Evolutionary conservation across 1,284 basidiomycete genomes (phyloP), one percentile per base, ranked within the genome.

Genomic region (Moesziomyces antarcticus): DNA sequence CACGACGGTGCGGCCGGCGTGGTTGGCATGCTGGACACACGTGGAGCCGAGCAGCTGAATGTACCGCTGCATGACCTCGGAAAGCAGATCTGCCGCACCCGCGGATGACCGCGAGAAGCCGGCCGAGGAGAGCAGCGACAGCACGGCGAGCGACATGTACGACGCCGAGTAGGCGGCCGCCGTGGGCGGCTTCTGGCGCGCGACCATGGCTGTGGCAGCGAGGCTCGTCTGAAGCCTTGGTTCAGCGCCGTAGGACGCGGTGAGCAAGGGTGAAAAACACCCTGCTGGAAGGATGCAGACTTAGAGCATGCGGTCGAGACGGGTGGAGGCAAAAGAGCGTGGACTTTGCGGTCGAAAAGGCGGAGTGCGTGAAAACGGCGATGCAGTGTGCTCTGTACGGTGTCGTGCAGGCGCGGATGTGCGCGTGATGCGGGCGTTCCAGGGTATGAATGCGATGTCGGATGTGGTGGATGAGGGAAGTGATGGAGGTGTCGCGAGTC

Each of bases 11-110:
- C 79, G 71, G 13, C 75, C 75, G 5, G 64, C 64, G 21, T 75
- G 75, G 18, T 75, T 69, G 18, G 75, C 71, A 14, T 71, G 66
- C 37, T 71, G 59, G 1, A 70, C 75, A 27, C 61, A 67, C 5
- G 61, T 59, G 1, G 66, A 61, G 3, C 62, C 69, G 3, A 77
- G 53, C 42, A 78, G 62, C 42, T 72, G 63, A 1, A 81, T 62
- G 42, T 75, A 81, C 6, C 77, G 56, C 44, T 81, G 77, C 56
- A 78, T 64, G 5, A 81, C 48, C 43, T 81, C 77, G 14, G 75
- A 54, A 27, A 79, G 56, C 10, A 81, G 47, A 10, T 67, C 53
- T 22, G 61, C 65, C 13, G 77, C 75, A 41, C 67, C 56, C 14
- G 63, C 56, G 20, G 73, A 78, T 6, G 69, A 69, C 18, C 74